Conservation (phyloP, 176 grass and related monocot genomes). For the Eleusine coracana region DNA sequence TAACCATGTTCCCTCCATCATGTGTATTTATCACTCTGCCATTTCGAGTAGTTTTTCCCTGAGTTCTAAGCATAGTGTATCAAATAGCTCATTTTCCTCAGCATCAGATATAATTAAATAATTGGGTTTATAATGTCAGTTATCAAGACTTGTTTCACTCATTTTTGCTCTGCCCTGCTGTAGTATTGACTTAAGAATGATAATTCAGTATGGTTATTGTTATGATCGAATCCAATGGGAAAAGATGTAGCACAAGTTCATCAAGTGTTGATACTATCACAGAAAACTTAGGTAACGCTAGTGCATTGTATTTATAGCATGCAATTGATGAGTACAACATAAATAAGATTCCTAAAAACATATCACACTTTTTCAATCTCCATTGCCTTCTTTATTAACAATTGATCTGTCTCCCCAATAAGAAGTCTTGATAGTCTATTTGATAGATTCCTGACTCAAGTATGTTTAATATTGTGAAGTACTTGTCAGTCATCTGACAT, state of each 20-base stretch:
- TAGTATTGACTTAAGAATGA: slow-evolving; percentile 1
- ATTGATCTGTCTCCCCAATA: background rate
- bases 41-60: slow-evolving; percentile 6
- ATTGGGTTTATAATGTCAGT: background rate
- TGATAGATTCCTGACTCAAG: background rate
- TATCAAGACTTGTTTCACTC: slow-evolving; percentile 5
- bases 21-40: background rate
- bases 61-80: background rate
- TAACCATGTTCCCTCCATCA: background rate
- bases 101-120: background rate
- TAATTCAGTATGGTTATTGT: background rate
- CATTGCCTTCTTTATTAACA: background rate
- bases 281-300: background rate
- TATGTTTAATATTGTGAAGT: slow-evolving; percentile 12
- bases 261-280: background rate
- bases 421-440: background rate
- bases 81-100: background rate
- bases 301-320: background rate
- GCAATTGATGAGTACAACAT: background rate
- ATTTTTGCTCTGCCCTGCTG: background rate
- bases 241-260: background rate
- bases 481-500: slow-evolving; percentile 35
- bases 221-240: slow-evolving; percentile 25
- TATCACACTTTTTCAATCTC: background rate
- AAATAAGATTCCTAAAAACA: background rate